These are phyloP conservation scores for Cylindrotheca closterium DNA, from an alignment of 108 stramenopile genomes.

Conservation along the genomic window DNA sequence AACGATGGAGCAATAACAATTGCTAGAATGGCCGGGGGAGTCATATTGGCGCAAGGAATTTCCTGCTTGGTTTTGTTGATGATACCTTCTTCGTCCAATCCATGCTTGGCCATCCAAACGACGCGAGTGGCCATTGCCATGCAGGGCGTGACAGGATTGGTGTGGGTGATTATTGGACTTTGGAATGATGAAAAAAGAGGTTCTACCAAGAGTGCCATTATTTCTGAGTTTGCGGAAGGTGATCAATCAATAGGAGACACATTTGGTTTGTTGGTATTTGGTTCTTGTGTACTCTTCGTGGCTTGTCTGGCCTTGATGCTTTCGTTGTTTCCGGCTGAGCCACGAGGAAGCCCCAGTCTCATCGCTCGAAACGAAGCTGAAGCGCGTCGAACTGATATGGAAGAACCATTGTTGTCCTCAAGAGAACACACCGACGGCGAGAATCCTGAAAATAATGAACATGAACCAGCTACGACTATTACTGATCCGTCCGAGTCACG, in stretches of 20 bases:
- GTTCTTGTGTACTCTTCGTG: conserved; percentile 40
- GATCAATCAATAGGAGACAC: conserved; percentile 5
- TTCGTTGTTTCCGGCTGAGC: conserved; percentile 57
- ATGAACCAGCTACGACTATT: no score
- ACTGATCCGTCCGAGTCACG: no score
- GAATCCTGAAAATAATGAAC: neutral
- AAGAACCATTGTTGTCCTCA: neutral
- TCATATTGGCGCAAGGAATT: conserved; percentile 16
- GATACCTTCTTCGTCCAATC: neutral
- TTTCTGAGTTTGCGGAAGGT: neutral
- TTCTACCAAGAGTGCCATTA: neutral
- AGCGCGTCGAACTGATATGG: neutral
- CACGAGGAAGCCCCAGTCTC: neutral
- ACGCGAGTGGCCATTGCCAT: conserved; percentile 14
- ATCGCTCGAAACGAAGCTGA: neutral
- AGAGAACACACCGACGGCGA: neutral
- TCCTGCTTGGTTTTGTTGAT: neutral
- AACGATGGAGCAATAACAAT: neutral
- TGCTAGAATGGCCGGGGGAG: conserved; percentile 8
- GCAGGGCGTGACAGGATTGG: conserved; percentile 21
- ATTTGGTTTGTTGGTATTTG: conserved; percentile 43
- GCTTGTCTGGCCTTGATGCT: conserved; percentile 58
- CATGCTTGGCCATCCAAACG: neutral
- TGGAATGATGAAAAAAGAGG: conserved; percentile 8
- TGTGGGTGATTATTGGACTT: conserved; percentile 25